Evolutionary conservation across 805 yeast genomes (phyloP), one percentile per base, ranked within the genome.

Genomic region (Schwanniomyces sp.): DNA sequence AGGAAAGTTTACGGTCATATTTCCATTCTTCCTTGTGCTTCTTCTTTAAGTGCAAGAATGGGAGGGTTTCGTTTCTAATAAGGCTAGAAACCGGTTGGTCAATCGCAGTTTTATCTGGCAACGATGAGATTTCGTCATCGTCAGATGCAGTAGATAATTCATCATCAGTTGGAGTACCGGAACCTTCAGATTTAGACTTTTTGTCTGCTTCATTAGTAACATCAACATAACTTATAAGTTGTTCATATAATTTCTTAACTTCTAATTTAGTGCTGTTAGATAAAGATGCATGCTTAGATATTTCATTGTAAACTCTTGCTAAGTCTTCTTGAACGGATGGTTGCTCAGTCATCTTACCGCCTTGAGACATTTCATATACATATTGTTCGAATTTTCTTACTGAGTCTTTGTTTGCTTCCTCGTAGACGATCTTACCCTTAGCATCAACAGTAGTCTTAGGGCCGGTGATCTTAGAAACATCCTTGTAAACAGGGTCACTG

Each of bases 371-470:
- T 70, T 89, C 96, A 64, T 84, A 81, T 55, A 94, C 97, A 67
- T 94, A 94, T 67, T 91, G 92, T 74, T 94, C 97, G 54, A 94
- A 80, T 69, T 94, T 94, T 72, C 97, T 85, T 53, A 91, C 95
- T 52, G 92, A 82, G 43, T 91, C 88, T 72, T 96, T 88, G 65
- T 89, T 84, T 52, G 79, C 86, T 75, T 94, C 99, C 51, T 82
- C 77, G 72, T 90, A 94, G 50, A 76, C 79, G 62, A 94, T 81
- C 64, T 84, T 88, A 70, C 99, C 99, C 75, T 86, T 89, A 54
- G 83, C 79, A 61, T 88, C 96, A 57, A 94, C 86, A 38, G 81
- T 76, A 39, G 98, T 92, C 69, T 88, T 84, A 59, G 99, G 99
- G 57, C 96, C 97, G 46, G 96, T 88, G 67, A 97, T 97, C 64